Base-by-base conservation (phyloP, 306 rosid genomes). In the Hylodesmum podocarpum region DNA sequence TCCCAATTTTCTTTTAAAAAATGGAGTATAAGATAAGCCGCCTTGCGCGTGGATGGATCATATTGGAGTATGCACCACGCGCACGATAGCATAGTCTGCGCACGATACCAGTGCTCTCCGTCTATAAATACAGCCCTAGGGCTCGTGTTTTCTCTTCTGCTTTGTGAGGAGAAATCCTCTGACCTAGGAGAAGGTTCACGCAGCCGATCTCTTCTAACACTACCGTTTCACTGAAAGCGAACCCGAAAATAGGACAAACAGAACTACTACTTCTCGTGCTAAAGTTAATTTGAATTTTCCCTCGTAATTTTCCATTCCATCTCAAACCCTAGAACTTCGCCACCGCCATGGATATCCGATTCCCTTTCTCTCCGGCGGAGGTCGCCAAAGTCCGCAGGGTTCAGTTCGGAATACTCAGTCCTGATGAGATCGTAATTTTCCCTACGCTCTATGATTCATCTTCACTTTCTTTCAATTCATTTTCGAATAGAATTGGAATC, bases 331-430 rank as follows among this genome's bases (percentile, higher is more conserved):
- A 81, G 78, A 65, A 77, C 75, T 49, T 79, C 49, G 53, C 46
- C 82, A 79, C 84, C 82, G 74, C 89, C 92, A 96, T 96, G 99
- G 99, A 96, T 87, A 80, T 96, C 6, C 90, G 99, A 19, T 96
- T 96, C 69, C 98, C 99, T 0, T 92, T 24, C 86, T 96, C 99
- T 18, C 99, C 99, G 77, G 96, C 97, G 78, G 99, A 96, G 90
- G 97, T 96, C 12, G 85, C 97, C 84, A 96, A 92, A 86, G 96
- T 96, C 78, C 90, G 89, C 5, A 68, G 80, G 78, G 99, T 96
- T 78, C 99, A 96, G 87, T 96, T 96, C 50, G 98, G 98, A 58
- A 96, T 96, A 39, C 92, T 96, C 51, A 84, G 90, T 39, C 99
- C 99, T 8, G 99, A 95, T 29, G 99, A 95, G 81, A 95, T 95